A percentile compares a stretch with the other conserved stretches of the same genome.
Conservation (phyloP, 2,329 filamentous ascomycete genomes). For the Epichloe typhina region DNA sequence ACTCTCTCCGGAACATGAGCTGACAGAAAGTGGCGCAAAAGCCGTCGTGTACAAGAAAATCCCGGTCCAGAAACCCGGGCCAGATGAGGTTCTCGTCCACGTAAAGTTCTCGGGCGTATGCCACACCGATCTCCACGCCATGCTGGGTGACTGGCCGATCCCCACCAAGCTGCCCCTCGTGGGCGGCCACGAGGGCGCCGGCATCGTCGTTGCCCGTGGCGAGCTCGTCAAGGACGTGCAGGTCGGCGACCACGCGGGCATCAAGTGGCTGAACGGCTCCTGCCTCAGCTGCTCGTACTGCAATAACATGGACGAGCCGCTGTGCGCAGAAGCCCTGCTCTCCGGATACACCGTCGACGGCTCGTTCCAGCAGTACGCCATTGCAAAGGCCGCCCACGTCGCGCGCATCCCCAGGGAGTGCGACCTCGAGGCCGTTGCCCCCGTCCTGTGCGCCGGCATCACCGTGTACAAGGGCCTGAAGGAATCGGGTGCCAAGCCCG, state of each 20-base stretch:
- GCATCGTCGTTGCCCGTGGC: conserved; percentile 69
- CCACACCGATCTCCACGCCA: conserved; percentile 70
- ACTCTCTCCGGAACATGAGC: not conserved
- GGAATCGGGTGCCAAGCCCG: conserved; percentile 61
- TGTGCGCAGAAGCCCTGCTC: conserved; percentile 61
- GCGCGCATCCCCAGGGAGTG: conserved; percentile 70
- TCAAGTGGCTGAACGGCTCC: conserved; percentile 88
- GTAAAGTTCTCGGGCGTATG: conserved; percentile 85
- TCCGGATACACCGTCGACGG: conserved; percentile 92
- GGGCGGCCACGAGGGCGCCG: conserved; percentile 69
- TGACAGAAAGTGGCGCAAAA: conserved; percentile 15
- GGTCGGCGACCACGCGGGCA: conserved; percentile 73
- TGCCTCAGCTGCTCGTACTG: conserved; percentile 80
- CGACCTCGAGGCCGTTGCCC: conserved; percentile 62
- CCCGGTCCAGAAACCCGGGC: conserved; percentile 64
- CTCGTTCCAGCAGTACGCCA: conserved; percentile 82
- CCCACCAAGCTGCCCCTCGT: conserved; percentile 74
- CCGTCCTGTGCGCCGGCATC: conserved; percentile 73
- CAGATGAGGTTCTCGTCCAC: conserved; percentile 85
- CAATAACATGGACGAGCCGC: conserved; percentile 65
- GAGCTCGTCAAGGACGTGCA: conserved; percentile 64
- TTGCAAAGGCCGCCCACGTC: conserved; percentile 77
- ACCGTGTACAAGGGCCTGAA: conserved; percentile 89
- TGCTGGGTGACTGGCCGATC: conserved; percentile 84
- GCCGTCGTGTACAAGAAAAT: conserved; percentile 66